Conservation (phyloP, 164 flowering plant species). For the Taxillus chinensis region DNA sequence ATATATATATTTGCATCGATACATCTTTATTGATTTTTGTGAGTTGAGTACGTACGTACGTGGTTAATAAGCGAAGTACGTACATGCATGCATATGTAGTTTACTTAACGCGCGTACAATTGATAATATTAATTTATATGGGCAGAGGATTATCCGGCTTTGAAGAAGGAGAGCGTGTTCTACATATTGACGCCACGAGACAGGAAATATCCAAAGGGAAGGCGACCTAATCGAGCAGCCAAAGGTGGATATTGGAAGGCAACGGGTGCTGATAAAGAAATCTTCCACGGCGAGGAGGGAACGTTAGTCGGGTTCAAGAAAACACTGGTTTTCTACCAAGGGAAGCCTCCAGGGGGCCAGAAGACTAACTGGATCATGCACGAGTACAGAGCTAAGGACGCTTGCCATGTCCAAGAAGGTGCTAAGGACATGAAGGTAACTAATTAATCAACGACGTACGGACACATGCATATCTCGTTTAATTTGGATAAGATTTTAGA, state of each 20-base stretch:
- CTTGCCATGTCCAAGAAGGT: no score
- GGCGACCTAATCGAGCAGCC: constrained; percentile 58
- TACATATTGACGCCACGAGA: constrained; percentile 26
- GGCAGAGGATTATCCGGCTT: neutral
- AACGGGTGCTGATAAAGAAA: constrained; percentile 59
- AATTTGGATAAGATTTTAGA: no score
- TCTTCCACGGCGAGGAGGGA: constrained; percentile 19
- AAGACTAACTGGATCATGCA: constrained; percentile 71
- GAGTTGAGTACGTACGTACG: no score
- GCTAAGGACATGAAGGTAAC: no score
- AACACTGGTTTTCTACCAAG: constrained; percentile 60
- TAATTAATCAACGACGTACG: no score
- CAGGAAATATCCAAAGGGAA: constrained; percentile 64
- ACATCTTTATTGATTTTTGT: no score
- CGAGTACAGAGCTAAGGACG: constrained; percentile 43
- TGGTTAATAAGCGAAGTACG: no score
- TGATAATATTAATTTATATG: no score
- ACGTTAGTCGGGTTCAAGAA: constrained; percentile 53
- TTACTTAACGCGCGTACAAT: no score
- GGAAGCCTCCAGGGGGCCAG: constrained; percentile 61
- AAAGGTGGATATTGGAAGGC: constrained; percentile 73
- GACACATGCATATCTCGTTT: no score
- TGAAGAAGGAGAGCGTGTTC: neutral
- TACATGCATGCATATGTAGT: no score
- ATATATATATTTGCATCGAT: no score